A percentile compares a stretch with the other conserved stretches of the same genome.
Evolutionary conservation across 139 green algal genomes (phyloP).

Genomic region (Eudorina sp.): DNA sequence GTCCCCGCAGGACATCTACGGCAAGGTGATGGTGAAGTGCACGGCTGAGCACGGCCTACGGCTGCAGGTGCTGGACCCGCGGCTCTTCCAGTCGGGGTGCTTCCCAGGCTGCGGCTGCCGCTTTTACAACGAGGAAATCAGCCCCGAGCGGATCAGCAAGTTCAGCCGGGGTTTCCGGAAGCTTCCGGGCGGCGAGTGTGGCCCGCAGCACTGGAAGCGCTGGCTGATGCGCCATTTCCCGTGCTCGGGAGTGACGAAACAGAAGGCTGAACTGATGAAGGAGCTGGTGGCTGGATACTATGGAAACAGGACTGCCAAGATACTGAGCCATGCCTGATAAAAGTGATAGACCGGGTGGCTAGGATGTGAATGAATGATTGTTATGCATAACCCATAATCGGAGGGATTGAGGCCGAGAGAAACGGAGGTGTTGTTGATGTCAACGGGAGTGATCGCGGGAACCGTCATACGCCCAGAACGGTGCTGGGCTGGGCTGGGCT

Average conservation of each 20-base stretch:
- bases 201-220: neutral
- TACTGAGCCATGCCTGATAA: too few relatives aligned
- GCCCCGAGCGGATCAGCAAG: neutral
- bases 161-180: neutral
- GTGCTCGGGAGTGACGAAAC: neutral
- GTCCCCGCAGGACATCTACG: slow-evolving; percentile 39
- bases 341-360: too few relatives aligned
- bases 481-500: too few relatives aligned
- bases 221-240: slow-evolving; percentile 35
- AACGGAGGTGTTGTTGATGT: too few relatives aligned
- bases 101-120: slow-evolving; percentile 16
- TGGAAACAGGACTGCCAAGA: neutral
- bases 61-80: slow-evolving; percentile 23
- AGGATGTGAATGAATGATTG: too few relatives aligned
- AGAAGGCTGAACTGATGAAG: slow-evolving; percentile 22
- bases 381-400: too few relatives aligned
- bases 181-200: neutral
- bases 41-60: neutral
- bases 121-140: neutral
- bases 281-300: slow-evolving; percentile 1
- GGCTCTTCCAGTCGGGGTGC: slow-evolving; percentile 39
- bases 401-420: too few relatives aligned
- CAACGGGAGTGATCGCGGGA: too few relatives aligned
- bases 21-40: slow-evolving; percentile 24
- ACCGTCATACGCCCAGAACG: too few relatives aligned